phyloP scores from a whole-genome alignment of 176 grass and related monocot genomes.

The Ananas comosus region DNA sequence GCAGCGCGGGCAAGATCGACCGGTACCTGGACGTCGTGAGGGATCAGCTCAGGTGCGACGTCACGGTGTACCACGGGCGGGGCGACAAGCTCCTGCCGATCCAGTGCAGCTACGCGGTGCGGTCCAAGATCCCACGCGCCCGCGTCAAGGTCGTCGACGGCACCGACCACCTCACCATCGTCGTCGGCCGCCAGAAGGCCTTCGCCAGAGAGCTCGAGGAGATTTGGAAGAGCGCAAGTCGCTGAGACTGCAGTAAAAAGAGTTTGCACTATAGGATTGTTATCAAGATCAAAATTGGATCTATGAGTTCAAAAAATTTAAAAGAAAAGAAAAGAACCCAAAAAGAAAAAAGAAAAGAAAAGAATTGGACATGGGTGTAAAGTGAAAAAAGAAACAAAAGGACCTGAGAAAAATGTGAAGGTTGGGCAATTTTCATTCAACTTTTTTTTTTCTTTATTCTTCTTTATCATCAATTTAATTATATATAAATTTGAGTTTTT shows the following conservation, averaged over 20 bases:
- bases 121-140: constrained; percentile 61
- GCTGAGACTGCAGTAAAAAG: background rate
- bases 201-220: constrained; percentile 84
- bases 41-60: constrained; percentile 60
- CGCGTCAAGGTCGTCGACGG: constrained; percentile 53
- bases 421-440: background rate
- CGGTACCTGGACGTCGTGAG: constrained; percentile 59
- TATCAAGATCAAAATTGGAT: no score
- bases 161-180: constrained; percentile 89
- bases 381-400: background rate
- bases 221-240: constrained; percentile 52
- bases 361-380: background rate
- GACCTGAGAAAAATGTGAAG: background rate
- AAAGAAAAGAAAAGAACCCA: background rate
- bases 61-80: constrained; percentile 73
- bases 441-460: background rate
- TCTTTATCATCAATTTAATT: background rate
- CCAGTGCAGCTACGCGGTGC: constrained; percentile 68
- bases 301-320: no score
- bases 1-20: constrained; percentile 78
- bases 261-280: no score
- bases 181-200: constrained; percentile 76
- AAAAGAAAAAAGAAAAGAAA: background rate
- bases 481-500: background rate
- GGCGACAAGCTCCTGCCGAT: constrained; percentile 86